Percentiles rank a stretch among this genome's conserved stretches.
Evolutionary conservation across 768 basidiomycete genomes (phyloP).

Genomic region (Steccherinum ochraceum): DNA sequence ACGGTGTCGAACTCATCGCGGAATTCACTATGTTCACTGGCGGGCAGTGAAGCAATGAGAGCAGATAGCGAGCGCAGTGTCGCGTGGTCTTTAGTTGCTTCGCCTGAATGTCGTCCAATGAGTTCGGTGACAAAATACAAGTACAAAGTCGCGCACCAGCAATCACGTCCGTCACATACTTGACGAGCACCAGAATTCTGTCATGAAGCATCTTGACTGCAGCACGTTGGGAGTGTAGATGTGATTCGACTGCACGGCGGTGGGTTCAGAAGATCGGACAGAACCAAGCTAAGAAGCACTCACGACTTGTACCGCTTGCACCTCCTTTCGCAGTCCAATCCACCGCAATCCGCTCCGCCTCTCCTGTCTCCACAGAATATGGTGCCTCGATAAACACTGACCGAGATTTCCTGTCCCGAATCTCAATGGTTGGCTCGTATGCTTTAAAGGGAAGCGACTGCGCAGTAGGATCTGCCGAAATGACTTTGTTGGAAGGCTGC

Average conservation of each 20-base stretch:
- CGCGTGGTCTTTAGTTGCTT: constrained; percentile 70
- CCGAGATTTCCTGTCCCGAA: constrained; percentile 69
- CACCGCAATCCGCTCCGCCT: constrained; percentile 97
- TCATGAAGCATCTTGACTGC: constrained; percentile 97
- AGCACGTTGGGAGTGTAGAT: constrained; percentile 86
- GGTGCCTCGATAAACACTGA: constrained; percentile 79
- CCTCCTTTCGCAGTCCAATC: constrained; percentile 91
- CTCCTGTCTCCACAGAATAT: constrained; percentile 92
- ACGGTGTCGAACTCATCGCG: constrained; percentile 87
- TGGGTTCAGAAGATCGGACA: neutral
- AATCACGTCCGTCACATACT: constrained; percentile 75
- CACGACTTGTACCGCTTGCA: constrained; percentile 74
- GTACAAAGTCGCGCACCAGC: constrained; percentile 67
- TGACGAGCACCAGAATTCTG: constrained; percentile 78
- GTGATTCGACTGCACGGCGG: constrained; percentile 69
- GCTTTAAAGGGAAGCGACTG: constrained; percentile 86
- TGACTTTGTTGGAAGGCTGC: constrained; percentile 43
- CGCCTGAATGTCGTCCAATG: constrained; percentile 51
- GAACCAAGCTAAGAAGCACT: constrained; percentile 24
- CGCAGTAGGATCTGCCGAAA: constrained; percentile 46
- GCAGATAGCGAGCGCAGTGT: constrained; percentile 82
- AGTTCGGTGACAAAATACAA: too few species aligned
- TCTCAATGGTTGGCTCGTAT: constrained; percentile 89
- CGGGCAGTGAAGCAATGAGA: constrained; percentile 81
- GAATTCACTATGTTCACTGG: constrained; percentile 78